These are phyloP conservation scores for Vavraia culicis DNA, from an alignment of 371 early-diverging fungal species.

Conservation along the genomic window DNA sequence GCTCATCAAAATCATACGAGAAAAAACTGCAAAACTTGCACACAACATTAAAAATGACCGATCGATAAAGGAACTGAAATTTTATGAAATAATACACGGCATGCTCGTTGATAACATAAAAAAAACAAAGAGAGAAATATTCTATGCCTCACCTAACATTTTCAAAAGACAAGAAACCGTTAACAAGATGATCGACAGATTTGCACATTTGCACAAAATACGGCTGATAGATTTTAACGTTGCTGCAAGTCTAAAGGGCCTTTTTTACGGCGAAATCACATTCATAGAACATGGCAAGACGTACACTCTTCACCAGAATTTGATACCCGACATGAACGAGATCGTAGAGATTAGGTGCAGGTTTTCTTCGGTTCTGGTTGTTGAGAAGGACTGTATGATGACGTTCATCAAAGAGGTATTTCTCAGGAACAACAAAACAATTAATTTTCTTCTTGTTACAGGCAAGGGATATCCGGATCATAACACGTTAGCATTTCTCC, in stretches of 20 bases:
- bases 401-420: conserved; percentile 5
- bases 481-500: conserved; percentile 38
- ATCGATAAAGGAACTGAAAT: too few species aligned
- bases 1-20: too few species aligned
- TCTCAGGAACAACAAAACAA: not conserved
- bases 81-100: too few species aligned
- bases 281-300: conserved; percentile 1
- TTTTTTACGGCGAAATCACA: conserved; percentile 23
- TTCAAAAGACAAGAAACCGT: conserved; percentile 27
- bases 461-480: conserved; percentile 43
- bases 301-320: not conserved
- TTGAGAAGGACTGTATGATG: conserved; percentile 43
- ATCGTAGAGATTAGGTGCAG: conserved; percentile 2
- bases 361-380: conserved; percentile 20
- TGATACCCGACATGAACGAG: conserved; percentile 39
- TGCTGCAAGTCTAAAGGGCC: conserved; percentile 35
- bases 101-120: not conserved
- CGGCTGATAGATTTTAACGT: conserved; percentile 15
- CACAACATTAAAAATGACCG: too few species aligned
- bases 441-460: conserved; percentile 27
- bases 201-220: conserved; percentile 6
- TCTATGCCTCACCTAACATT: conserved; percentile 24
- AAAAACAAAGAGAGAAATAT: conserved; percentile 35
- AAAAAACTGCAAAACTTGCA: too few species aligned
- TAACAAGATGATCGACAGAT: conserved; percentile 12